Evolutionary conservation across 2,329 filamentous ascomycete species (phyloP).

Genomic region (Aspergillus puulaauensis): DNA sequence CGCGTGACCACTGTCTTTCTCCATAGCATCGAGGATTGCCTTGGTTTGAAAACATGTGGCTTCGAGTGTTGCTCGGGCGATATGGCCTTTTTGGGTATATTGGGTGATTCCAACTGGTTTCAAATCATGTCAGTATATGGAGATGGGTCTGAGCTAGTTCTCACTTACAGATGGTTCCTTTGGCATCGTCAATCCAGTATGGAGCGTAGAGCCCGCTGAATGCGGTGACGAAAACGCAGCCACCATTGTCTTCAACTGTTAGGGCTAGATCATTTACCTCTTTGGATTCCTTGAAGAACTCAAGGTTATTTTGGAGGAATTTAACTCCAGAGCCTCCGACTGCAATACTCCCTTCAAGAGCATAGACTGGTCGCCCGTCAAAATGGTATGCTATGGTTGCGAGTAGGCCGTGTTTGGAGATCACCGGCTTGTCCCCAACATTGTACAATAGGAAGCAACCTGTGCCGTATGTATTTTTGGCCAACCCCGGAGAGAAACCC

Average conservation of each 20-base stretch:
- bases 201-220: slow-evolving; percentile 90
- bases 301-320: slow-evolving; percentile 66
- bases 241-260: slow-evolving; percentile 72
- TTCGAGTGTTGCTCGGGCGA: slow-evolving; percentile 84
- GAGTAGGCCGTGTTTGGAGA: slow-evolving; percentile 77
- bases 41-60: slow-evolving; percentile 91
- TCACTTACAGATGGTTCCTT: slow-evolving; percentile 73
- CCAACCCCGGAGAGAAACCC: slow-evolving; percentile 76
- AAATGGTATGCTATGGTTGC: slow-evolving; percentile 87
- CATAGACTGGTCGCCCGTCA: slow-evolving; percentile 68
- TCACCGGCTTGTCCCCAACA: slow-evolving; percentile 78
- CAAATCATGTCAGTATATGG: slow-evolving; percentile 4
- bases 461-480: slow-evolving; percentile 89
- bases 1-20: slow-evolving; percentile 74
- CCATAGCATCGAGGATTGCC: slow-evolving; percentile 91
- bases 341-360: slow-evolving; percentile 79
- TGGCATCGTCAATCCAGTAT: slow-evolving; percentile 94
- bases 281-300: slow-evolving; percentile 59
- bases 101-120: slow-evolving; percentile 72
- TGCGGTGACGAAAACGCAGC: slow-evolving; percentile 82
- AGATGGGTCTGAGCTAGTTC: not conserved
- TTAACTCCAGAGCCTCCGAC: slow-evolving; percentile 80
- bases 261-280: slow-evolving; percentile 65
- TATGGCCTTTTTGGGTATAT: slow-evolving; percentile 80
- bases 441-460: slow-evolving; percentile 90